Conservation (phyloP, 2,329 filamentous ascomycete genomes). For the Thyridium curvatum region DNA sequence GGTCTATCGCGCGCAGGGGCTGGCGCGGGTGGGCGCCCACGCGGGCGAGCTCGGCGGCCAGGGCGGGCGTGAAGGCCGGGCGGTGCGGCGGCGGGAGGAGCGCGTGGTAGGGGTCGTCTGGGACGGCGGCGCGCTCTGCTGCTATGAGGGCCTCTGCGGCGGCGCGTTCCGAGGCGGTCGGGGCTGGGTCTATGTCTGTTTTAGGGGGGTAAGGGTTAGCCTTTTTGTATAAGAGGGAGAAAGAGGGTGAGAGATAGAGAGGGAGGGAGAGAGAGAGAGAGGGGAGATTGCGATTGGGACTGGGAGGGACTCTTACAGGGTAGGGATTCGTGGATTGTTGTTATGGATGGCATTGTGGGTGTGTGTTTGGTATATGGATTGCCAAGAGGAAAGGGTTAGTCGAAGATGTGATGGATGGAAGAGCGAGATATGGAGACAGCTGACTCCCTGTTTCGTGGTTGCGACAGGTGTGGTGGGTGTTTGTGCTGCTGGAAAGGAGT, state of each 20-base stretch:
- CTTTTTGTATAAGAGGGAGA: neutral
- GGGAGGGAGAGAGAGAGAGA: conserved; percentile 10
- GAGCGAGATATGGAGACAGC: too few species aligned
- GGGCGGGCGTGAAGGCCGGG: conserved; percentile 56
- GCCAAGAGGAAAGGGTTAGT: too few species aligned
- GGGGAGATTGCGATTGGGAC: conserved; percentile 4
- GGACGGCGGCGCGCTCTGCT: conserved; percentile 48
- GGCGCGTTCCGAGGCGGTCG: conserved; percentile 54
- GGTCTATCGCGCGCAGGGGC: conserved; percentile 61
- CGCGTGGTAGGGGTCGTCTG: conserved; percentile 44
- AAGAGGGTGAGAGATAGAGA: conserved; percentile 2
- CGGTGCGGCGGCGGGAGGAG: conserved; percentile 47
- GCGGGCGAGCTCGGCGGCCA: conserved; percentile 63
- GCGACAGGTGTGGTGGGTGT: too few species aligned
- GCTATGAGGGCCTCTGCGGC: conserved; percentile 65
- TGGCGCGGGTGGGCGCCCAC: conserved; percentile 41
- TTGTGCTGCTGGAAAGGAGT: too few species aligned
- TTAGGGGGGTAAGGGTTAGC: conserved; percentile 7
- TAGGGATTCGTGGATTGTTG: conserved; percentile 70
- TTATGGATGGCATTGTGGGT: conserved; percentile 57
- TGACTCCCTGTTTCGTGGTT: too few species aligned
- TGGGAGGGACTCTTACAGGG: conserved; percentile 74
- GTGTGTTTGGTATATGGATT: too few species aligned
- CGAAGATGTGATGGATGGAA: too few species aligned
- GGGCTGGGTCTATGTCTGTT: conserved; percentile 74